Evolutionary conservation across 2,329 filamentous ascomycete genomes (phyloP).

Genomic region (Colletotrichum kahawae): DNA sequence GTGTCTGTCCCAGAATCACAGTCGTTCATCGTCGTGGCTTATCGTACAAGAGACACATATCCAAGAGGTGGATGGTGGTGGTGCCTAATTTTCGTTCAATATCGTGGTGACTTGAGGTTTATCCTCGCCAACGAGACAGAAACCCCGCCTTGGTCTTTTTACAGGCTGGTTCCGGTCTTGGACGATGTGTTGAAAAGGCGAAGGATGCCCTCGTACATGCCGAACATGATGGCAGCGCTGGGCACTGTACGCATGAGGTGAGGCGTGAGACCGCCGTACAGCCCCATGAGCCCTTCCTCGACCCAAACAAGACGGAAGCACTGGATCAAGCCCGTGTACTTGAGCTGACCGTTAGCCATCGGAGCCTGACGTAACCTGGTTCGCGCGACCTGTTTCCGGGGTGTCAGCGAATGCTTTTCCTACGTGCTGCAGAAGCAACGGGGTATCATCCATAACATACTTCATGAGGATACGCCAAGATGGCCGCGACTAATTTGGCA

Average conservation of each 20-base stretch:
- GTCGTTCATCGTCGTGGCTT: neutral
- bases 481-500: constrained; percentile 84
- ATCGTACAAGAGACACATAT: neutral
- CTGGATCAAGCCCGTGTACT: constrained; percentile 87
- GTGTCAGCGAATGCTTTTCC: neutral
- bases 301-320: constrained; percentile 88
- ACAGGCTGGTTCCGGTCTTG: constrained; percentile 9
- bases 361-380: constrained; percentile 87
- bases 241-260: constrained; percentile 92
- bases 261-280: constrained; percentile 91
- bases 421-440: neutral
- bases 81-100: neutral
- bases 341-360: constrained; percentile 70
- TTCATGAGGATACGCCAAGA: constrained; percentile 92
- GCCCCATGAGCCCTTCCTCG: constrained; percentile 83
- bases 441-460: constrained; percentile 43
- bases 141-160: neutral
- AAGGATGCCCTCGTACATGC: constrained; percentile 74
- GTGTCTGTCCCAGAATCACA: neutral
- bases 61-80: neutral
- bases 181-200: constrained; percentile 42
- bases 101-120: neutral
- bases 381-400: constrained; percentile 67
- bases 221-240: constrained; percentile 95
- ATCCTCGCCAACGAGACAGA: neutral